A percentile compares a stretch with the other conserved stretches of the same genome.
phyloP scores from a whole-genome alignment of 2,329 filamentous ascomycete genomes.

The Calonectria honghensis region DNA sequence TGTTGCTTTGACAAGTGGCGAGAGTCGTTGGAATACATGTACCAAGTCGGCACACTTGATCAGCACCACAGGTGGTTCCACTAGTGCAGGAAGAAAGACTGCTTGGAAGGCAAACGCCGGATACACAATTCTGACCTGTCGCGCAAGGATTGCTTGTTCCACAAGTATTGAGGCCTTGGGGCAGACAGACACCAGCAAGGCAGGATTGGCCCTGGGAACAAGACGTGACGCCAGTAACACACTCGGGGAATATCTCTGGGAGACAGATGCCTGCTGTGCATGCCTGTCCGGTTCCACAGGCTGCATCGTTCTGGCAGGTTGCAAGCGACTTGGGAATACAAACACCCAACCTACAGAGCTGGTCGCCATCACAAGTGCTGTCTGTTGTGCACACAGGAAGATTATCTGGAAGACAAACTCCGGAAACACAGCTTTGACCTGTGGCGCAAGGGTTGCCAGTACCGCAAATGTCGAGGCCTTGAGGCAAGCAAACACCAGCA shows the following conservation, averaged over 20 bases:
- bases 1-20: slow-evolving; percentile 8
- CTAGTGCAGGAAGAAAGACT: background rate
- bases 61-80: background rate
- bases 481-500: slow-evolving; percentile 16
- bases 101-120: slow-evolving; percentile 29
- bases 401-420: slow-evolving; percentile 21
- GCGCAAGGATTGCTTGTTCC: background rate
- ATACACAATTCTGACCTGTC: slow-evolving; percentile 8
- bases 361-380: slow-evolving; percentile 2
- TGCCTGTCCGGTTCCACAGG: slow-evolving; percentile 9
- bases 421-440: slow-evolving; percentile 21
- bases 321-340: slow-evolving; percentile 23
- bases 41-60: slow-evolving; percentile 21
- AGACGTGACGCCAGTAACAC: background rate
- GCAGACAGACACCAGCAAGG: slow-evolving; percentile 15
- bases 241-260: slow-evolving; percentile 7
- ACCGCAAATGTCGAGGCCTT: background rate
- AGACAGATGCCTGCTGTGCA: slow-evolving; percentile 30
- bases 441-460: background rate
- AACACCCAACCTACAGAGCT: slow-evolving; percentile 28
- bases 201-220: slow-evolving; percentile 18
- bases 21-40: slow-evolving; percentile 24
- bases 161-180: background rate
- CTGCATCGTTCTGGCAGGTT: slow-evolving; percentile 2
- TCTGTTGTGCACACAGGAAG: slow-evolving; percentile 23